Evolutionary conservation across 495 filamentous ascomycete species (phyloP), one percentile per base, ranked within the genome.

Genomic region (Penicillium turbatum): DNA sequence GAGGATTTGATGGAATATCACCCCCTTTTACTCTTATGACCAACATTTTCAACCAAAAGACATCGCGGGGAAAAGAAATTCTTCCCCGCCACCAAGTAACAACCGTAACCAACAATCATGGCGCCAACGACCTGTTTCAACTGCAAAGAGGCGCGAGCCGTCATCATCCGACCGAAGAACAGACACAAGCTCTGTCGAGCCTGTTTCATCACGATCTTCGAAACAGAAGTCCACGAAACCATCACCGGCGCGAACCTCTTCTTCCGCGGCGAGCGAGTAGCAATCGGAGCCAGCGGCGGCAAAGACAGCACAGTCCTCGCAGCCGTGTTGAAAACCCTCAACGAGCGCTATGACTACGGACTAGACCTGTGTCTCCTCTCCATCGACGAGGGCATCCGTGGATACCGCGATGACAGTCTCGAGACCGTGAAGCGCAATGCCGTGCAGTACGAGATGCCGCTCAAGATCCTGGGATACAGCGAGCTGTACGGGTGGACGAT

Each of bases 401-500:
- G 93, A 2, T 98, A 98, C 64, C 82, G 93, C 47, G 93, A 98
- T 68, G 92, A 97, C 72, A 91, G 87, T 7, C 79, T 98, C 0
- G 90, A 97, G 69, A 96, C 93, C 1, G 93, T 98, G 46, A 96
- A 96, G 79, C 76, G 92, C 57, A 97, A 98, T 64, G 87, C 92
- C 2, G 63, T 79, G 11, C 92, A 97, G 66, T 96, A 96, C 66
- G 81, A 85, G 11, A 92, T 98, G 88, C 82, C 87, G 2, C 75
- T 98, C 30, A 86, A 86, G 60, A 93, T 98, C 41, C 82, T 98
- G 24, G 88, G 92, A 38, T 98, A 98, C 67, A 85, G 83, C 34
- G 92, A 97, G 67, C 77, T 98, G 5, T 98, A 97, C 67, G 93
- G 95, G 2, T 98, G 93, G 93, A 97, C 92, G 9, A 98, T 98